phyloP scores from a whole-genome alignment of 2,329 filamentous ascomycete genomes.

The Colletotrichum incanum region DNA sequence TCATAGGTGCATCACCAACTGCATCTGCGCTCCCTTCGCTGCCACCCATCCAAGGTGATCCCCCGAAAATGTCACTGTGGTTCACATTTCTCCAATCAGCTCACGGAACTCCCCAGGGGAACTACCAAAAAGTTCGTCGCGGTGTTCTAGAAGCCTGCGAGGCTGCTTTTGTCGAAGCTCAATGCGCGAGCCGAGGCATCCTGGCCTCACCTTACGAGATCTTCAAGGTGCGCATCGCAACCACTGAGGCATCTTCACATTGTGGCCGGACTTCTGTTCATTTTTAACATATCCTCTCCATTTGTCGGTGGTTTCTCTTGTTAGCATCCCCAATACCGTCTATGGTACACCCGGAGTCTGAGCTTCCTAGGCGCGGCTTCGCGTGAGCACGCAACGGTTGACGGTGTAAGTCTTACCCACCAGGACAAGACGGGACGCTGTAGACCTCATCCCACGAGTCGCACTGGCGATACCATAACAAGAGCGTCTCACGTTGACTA shows the following conservation, averaged over 20 bases:
- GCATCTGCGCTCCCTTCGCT: not conserved
- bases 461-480: not conserved
- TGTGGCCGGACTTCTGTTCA: too few species aligned
- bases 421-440: not conserved
- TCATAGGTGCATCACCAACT: constrained; percentile 21
- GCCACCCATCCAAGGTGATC: not conserved
- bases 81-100: not conserved
- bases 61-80: not conserved
- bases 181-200: not conserved
- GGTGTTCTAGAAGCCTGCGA: constrained; percentile 2
- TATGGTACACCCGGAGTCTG: not conserved
- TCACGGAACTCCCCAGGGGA: too few species aligned
- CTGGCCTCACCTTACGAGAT: not conserved
- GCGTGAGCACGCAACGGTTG: not conserved
- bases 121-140: not conserved
- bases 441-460: not conserved
- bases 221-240: not conserved
- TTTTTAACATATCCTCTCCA: too few species aligned
- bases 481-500: not conserved
- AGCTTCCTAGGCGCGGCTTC: not conserved
- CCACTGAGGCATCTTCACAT: not conserved
- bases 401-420: not conserved
- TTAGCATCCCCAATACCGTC: too few species aligned
- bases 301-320: too few species aligned
- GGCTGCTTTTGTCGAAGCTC: not conserved